Evolutionary conservation across 2,329 filamentous ascomycete species (phyloP), one percentile per base, ranked within the genome.

Genomic region (Alternaria ventricosa): DNA sequence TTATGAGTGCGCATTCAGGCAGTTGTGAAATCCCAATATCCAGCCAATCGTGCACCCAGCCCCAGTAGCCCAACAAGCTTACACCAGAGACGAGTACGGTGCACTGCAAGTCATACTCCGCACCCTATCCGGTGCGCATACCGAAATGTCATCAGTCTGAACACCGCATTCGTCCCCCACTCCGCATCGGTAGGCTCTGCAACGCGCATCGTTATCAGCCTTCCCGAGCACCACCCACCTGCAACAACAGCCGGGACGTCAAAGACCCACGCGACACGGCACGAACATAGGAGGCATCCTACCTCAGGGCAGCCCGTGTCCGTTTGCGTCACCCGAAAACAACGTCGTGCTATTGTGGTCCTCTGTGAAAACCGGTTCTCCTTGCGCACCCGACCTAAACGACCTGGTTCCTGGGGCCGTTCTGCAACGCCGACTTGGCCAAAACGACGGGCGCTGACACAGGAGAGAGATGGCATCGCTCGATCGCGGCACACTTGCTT

Each of bases 221-320:
- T n/a, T 58, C 7, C 22, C 46, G 20, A 50, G 55, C 44, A 41
- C 33, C 44, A 46, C 44, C 51, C 33, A 53, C 28, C 41, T 60
- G 60, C 57, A 60, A 47, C 66, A 65, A 65, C 62, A 67, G 44
- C 59, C 60, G 62, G 55, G 51, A 33, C 30, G 49, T 55, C 33
- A 33, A 33, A 25, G 50, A 63, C 65, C 67, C 65, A 74, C 59
- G 60, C 64, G 68, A 68, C 66, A 69, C 65, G 53, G 61, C 59
- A 59, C 54, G 51, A 55, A 56, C 28, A 53, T 54, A 55, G 49
- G 18, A 25, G 30, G 13, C 22, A 56, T 20, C 28, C 60, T 57
- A 44, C 60, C 59, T 22, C 55, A 56, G 56, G 47, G 54, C 41
- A 57, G 46, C 12, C 49, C 57, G 50, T 58, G n/a, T 27, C 45